Evolutionary conservation across 73 alveolate species (phyloP).

Genomic region (Symbiodinium pilosum): DNA sequence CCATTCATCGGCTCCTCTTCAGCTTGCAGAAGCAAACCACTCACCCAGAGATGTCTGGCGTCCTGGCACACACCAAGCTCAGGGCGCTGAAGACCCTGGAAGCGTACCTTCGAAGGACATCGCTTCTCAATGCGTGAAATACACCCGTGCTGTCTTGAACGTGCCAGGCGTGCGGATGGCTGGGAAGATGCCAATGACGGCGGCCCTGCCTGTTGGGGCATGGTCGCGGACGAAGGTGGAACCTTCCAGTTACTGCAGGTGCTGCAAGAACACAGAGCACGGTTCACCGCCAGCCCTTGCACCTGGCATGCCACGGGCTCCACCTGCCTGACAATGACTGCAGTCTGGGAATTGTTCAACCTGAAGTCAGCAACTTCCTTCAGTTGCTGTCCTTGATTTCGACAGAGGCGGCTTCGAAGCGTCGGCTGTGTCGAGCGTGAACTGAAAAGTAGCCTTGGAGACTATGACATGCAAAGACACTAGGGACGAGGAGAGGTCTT

Average conservation of each 20-base stretch:
- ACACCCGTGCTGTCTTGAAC: too few relatives aligned
- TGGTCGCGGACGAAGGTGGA: too few relatives aligned
- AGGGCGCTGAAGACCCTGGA: neutral
- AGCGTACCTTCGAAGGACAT: neutral
- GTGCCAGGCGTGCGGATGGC: neutral
- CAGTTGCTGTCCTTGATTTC: too few relatives aligned
- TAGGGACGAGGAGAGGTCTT: too few relatives aligned
- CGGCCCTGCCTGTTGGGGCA: too few relatives aligned
- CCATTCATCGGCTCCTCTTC: conserved; percentile 38
- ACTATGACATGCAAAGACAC: neutral
- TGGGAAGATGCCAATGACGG: neutral
- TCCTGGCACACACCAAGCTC: conserved; percentile 84
- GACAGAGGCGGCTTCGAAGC: neutral
- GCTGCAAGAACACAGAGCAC: neutral
- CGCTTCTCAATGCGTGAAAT: neutral
- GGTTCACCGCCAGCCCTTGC: too few relatives aligned
- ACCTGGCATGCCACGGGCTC: too few relatives aligned
- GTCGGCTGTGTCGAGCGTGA: conserved; percentile 40
- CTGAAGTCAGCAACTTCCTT: too few relatives aligned
- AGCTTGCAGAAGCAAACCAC: too few relatives aligned
- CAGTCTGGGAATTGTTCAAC: too few relatives aligned
- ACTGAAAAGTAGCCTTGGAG: conserved; percentile 53
- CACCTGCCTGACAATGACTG: too few relatives aligned
- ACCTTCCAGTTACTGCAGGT: neutral
- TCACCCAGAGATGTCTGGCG: neutral